These are phyloP conservation scores for Micractinium conductrix DNA, from an alignment of 139 green algal genomes.

Conservation along the genomic window DNA sequence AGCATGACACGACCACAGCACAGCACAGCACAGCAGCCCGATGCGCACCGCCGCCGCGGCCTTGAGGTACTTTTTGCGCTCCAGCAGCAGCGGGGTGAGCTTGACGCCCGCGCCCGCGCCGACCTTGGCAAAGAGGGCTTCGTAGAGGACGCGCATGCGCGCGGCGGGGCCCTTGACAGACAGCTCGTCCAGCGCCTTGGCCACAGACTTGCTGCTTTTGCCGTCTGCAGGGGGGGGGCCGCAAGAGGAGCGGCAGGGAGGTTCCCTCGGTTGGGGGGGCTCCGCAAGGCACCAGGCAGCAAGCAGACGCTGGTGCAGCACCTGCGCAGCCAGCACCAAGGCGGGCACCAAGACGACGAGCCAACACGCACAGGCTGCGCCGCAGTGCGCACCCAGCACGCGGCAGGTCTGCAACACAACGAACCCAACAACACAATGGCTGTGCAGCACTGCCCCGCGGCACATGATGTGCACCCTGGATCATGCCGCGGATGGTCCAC, in stretches of 20 bases:
- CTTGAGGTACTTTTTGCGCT: conserved; percentile 8
- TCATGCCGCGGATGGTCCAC: conserved; percentile 46
- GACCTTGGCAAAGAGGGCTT: conserved; percentile 48
- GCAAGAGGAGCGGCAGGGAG: neutral
- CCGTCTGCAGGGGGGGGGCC: conserved; percentile 3
- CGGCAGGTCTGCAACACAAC: neutral
- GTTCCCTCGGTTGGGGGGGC: too few relatives aligned
- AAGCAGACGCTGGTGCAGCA: neutral
- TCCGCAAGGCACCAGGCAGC: neutral
- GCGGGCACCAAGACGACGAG: too few relatives aligned
- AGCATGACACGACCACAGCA: too few relatives aligned
- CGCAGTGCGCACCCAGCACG: too few relatives aligned
- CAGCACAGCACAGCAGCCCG: too few relatives aligned
- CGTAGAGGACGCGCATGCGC: conserved; percentile 55
- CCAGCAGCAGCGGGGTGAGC: conserved; percentile 17
- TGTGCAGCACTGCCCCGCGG: neutral
- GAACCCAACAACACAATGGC: neutral
- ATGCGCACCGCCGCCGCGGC: neutral
- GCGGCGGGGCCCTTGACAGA: conserved; percentile 57
- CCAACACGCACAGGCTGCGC: too few relatives aligned
- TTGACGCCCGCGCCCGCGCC: neutral
- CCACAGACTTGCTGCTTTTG: conserved; percentile 21
- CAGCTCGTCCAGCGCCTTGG: conserved; percentile 50
- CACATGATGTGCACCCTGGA: conserved; percentile 34
- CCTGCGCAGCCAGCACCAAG: neutral